These are phyloP conservation scores for Elaeis guineensis DNA, from an alignment of 176 grass and related monocot species.

Conservation along the genomic window DNA sequence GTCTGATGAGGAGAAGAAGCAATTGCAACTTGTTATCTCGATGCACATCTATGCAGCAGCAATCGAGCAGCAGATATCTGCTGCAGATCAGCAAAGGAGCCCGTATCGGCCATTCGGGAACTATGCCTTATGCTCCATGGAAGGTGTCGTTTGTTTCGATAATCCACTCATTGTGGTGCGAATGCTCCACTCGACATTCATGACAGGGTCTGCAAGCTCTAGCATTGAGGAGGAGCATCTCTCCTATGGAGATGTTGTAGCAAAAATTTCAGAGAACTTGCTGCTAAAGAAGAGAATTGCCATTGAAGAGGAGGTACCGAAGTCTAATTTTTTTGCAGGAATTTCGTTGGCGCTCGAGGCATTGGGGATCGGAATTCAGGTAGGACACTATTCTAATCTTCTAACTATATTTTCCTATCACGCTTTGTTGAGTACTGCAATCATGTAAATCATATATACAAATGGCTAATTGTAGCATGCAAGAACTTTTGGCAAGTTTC, in stretches of 20 bases:
- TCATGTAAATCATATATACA: too few relatives aligned
- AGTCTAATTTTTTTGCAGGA: slow-evolving; percentile 37
- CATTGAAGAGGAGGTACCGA: background rate
- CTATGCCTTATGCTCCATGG: slow-evolving; percentile 62
- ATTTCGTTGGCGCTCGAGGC: slow-evolving; percentile 62
- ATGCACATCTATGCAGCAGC: slow-evolving; percentile 28
- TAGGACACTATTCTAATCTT: slow-evolving; percentile 1
- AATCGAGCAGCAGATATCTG: slow-evolving; percentile 22
- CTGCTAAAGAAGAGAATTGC: slow-evolving; percentile 31
- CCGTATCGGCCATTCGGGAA: slow-evolving; percentile 61
- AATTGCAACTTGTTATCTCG: slow-evolving; percentile 37
- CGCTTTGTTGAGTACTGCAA: too few relatives aligned
- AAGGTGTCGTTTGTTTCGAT: slow-evolving; percentile 63
- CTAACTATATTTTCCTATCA: too few relatives aligned
- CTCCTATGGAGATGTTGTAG: slow-evolving; percentile 48
- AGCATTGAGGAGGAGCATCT: slow-evolving; percentile 36
- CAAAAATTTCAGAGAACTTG: slow-evolving; percentile 46
- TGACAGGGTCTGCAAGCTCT: slow-evolving; percentile 8
- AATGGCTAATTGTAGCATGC: too few relatives aligned
- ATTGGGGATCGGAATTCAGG: slow-evolving; percentile 51
- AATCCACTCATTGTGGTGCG: slow-evolving; percentile 31
- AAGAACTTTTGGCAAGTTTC: too few relatives aligned
- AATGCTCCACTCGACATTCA: slow-evolving; percentile 75
- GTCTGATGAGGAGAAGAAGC: slow-evolving; percentile 31
- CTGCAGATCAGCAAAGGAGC: slow-evolving; percentile 4